Base-by-base conservation (phyloP, 805 yeast species). In the Spencermartinsiella europaea region DNA sequence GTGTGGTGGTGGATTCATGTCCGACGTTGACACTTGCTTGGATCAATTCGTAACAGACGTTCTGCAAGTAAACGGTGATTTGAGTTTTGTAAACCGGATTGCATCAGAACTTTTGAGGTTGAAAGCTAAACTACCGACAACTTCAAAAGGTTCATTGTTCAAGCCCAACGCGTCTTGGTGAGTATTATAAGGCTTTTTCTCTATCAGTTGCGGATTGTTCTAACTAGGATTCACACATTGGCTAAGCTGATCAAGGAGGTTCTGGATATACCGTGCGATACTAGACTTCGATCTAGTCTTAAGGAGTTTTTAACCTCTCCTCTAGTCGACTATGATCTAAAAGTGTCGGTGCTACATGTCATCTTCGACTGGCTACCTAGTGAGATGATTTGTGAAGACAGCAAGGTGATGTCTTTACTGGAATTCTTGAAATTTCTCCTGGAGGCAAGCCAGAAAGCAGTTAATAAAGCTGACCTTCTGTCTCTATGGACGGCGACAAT, bases 1-100 rank as follows among this genome's bases (percentile, higher is more conserved):
- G 2, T 93, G 91, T 61, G 98, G 98, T 38, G 99, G 99, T 55
- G 98, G 97, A 0, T 91, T 91, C 71, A 83, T 85, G 77, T 91
- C 93, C 65, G 98, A 91, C 66, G 91, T 93, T 64, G 97, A 96
- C 44, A 95, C 88, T 53, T 89, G 89, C 15, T 67, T 88, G 41
- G 97, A 25, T 7, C 31, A 7, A 12, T 12, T 25, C 10, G 31
- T 25, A 7, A 12, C 7, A 25, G 31, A 25, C 12, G 31, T 25
- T 7, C 7, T 25, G 31, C 7, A 25, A 25, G 12, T 25, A 7
- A 12, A 25, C 7, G 10, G 12, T 25, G 31, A 25, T 25, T 12
- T 25, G 31, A 25, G 31, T 25, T 25, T 25, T 25, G 7, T 25
- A 7, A 25, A 25, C 10, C 7, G 31, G 31, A 25, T 25, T 7